Percentiles rank a stretch among this genome's conserved stretches.
Evolutionary conservation across 2,329 filamentous ascomycete species (phyloP).

Genomic region (Fusarium pseudonygamai): DNA sequence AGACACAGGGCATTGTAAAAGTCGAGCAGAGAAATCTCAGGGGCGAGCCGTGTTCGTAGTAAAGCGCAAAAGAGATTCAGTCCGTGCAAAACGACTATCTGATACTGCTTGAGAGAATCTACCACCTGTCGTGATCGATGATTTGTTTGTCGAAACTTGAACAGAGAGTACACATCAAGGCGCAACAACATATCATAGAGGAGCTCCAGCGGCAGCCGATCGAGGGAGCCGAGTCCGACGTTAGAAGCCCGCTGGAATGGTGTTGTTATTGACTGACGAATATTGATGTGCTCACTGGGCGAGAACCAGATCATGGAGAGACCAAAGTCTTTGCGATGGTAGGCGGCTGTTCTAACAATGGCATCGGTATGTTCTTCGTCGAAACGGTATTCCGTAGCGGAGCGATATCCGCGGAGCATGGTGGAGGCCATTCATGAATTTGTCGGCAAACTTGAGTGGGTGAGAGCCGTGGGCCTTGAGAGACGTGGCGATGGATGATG

Average conservation of each 20-base stretch:
- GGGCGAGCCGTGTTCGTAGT: conserved; percentile 44
- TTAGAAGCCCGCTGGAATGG: not conserved
- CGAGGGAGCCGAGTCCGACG: not conserved
- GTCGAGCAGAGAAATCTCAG: conserved; percentile 37
- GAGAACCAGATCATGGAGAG: not conserved
- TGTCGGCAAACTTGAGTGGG: not conserved
- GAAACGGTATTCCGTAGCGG: not conserved
- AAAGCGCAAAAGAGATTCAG: conserved; percentile 48
- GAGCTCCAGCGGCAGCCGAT: not conserved
- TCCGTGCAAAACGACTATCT: conserved; percentile 37
- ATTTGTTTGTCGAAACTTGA: conserved; percentile 46
- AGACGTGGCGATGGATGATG: too few species aligned
- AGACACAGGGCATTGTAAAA: conserved; percentile 44
- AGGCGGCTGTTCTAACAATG: not conserved
- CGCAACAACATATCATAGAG: conserved; percentile 36
- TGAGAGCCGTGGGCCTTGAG: not conserved
- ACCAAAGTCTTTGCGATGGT: not conserved
- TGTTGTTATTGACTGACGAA: not conserved
- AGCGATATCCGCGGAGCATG: not conserved
- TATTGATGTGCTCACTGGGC: fast-evolving
- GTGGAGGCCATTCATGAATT: too few species aligned
- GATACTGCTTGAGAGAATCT: conserved; percentile 44
- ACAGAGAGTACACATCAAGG: conserved; percentile 46
- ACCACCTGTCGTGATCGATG: conserved; percentile 39
- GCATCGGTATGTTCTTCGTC: not conserved